A percentile compares a stretch with the other conserved stretches of the same genome.
Conservation (phyloP, 2,329 filamentous ascomycete genomes). For the Aureobasidium sp. region DNA sequence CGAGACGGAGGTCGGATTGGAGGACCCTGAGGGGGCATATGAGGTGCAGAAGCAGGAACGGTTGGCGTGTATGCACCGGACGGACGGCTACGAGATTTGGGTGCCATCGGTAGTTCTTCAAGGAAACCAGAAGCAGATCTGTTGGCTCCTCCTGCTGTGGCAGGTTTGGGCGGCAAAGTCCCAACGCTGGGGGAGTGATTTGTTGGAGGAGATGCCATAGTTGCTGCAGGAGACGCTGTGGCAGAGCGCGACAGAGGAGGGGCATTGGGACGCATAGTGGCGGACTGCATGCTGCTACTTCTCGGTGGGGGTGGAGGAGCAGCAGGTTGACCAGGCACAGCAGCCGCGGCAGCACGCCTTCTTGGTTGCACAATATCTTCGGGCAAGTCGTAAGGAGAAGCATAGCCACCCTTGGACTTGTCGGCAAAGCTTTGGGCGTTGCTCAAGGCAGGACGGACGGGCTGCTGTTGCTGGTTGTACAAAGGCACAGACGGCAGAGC, state of each 20-base stretch:
- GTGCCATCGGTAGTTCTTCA: constrained; percentile 40
- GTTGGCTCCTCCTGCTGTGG: constrained; percentile 21
- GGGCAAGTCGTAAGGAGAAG: constrained; percentile 90
- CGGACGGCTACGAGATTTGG: constrained; percentile 33
- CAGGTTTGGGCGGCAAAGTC: constrained; percentile 19
- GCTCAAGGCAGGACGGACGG: constrained; percentile 7
- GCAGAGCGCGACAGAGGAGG: constrained; percentile 17
- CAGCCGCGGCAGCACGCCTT: constrained; percentile 45
- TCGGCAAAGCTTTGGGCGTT: constrained; percentile 72
- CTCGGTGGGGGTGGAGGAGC: constrained; percentile 50
- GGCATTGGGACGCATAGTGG: constrained; percentile 27
- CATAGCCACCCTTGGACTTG: constrained; percentile 85
- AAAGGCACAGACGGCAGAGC: background rate
- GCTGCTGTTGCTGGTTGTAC: constrained; percentile 14
- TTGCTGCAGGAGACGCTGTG: constrained; percentile 28
- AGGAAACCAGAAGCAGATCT: constrained; percentile 39
- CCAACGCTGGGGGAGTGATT: constrained; percentile 27
- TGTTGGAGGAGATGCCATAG: constrained; percentile 34
- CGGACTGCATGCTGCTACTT: constrained; percentile 48
- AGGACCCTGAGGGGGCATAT: constrained; percentile 16
- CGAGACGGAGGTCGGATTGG: constrained; percentile 18
- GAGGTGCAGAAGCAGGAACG: constrained; percentile 15
- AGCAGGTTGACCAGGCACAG: constrained; percentile 30
- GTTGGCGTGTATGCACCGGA: constrained; percentile 23
- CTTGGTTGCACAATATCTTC: constrained; percentile 72